These are phyloP conservation scores for Eucalyptus pauciflora DNA, from an alignment of 345 rosid species.

Conservation along the genomic window DNA sequence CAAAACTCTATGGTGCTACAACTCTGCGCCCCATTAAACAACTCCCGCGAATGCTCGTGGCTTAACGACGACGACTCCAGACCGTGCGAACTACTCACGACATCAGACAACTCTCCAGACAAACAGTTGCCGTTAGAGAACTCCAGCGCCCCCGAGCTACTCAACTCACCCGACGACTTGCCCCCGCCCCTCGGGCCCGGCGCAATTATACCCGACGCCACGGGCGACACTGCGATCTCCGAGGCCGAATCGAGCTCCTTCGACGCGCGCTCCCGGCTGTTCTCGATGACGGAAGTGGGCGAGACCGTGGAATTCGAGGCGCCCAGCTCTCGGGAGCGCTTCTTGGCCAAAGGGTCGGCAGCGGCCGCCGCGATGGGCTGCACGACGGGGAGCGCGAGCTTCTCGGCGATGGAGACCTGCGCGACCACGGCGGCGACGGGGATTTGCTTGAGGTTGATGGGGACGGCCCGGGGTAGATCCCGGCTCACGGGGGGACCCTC, in stretches of 20 bases:
- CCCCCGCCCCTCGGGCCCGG: slow-evolving; percentile 23
- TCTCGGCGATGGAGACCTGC: slow-evolving; percentile 42
- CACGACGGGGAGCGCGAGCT: slow-evolving; percentile 65
- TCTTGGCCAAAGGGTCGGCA: slow-evolving; percentile 24
- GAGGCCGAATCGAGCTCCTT: slow-evolving; percentile 6
- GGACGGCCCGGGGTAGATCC: slow-evolving; percentile 84
- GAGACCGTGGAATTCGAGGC: slow-evolving; percentile 50
- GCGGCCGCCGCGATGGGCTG: slow-evolving; percentile 57
- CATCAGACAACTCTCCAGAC: slow-evolving; percentile 45
- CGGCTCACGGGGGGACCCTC: slow-evolving; percentile 75
- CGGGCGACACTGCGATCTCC: slow-evolving; percentile 18
- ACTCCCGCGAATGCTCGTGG: slow-evolving; percentile 14
- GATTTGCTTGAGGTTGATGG: slow-evolving; percentile 70
- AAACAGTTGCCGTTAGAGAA: slow-evolving; percentile 19
- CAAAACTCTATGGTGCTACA: slow-evolving; percentile 29
- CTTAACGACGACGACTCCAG: slow-evolving; percentile 23
- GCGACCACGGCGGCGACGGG: slow-evolving; percentile 96
- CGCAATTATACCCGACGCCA: slow-evolving; percentile 11
- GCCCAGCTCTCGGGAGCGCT: slow-evolving; percentile 27
- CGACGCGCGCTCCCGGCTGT: neutral
- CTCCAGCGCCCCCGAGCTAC: slow-evolving; percentile 40
- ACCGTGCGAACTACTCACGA: slow-evolving; percentile 1
- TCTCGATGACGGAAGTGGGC: slow-evolving; percentile 47
- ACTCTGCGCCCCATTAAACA: slow-evolving; percentile 18
- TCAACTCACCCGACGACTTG: slow-evolving; percentile 48